Evolutionary conservation across 305 asterid species (phyloP), one percentile per base, ranked within the genome.

Genomic region (Fraxinus nigra): DNA sequence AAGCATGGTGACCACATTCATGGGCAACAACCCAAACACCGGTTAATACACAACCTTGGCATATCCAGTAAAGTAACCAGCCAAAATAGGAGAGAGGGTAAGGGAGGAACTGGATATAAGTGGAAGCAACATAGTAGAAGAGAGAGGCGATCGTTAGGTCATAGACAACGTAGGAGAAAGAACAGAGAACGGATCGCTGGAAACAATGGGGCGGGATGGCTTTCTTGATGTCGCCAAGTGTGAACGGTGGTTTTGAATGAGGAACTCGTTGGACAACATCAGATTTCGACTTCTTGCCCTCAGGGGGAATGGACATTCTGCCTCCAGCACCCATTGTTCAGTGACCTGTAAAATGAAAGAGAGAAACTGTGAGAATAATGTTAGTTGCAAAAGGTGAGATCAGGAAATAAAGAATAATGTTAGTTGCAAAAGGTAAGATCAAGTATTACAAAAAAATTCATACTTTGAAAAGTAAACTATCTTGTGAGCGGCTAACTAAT

Each of bases 11-110:
- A 59, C 90, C 90, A 30, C 90, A 88, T 76, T 88, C 90, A 3
- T 88, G 90, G 78, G 89, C 90, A 10, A 88, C n/a, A 22, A 88
- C 91, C 91, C 91, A 88, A 65, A 88, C 84, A 26, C 89, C 91
- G 7, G 88, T 88, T 4, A 86, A 65, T 18, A 86, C 84, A 77
- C 91, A 88, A 77, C 91, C 91, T 81, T 88, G 91, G 86, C 80
- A 86, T 67, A 85, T 78, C 91, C 91, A 88, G 61, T 86, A 88
- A 7, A 88, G 77, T 3, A 87, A 89, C 91, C 89, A 88, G 72
- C 89, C 88, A 0, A 88, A 14, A 72, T 80, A 82, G 16, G 88
- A 40, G 48, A 88, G 84, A 16, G 84, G 85, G 48, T 84, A 79
- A 72, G 87, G 88, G 8, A 88, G 89, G 82, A 82, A 84, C 37